These are phyloP conservation scores for Colletotrichum tanaceti DNA, from an alignment of 2,329 filamentous ascomycete species.

Conservation along the genomic window DNA sequence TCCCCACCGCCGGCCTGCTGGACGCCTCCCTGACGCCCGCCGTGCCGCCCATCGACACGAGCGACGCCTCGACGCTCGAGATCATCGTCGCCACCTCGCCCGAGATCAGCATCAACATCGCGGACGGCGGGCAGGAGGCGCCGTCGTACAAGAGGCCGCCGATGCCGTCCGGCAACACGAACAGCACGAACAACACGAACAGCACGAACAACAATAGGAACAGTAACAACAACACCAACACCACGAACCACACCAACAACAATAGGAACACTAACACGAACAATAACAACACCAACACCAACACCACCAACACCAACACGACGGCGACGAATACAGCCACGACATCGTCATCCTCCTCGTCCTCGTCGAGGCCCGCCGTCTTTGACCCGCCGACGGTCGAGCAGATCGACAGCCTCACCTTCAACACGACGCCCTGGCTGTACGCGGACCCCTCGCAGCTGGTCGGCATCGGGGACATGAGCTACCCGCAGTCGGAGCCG, in stretches of 20 bases:
- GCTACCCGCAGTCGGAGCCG: constrained; percentile 48
- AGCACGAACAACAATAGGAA: no score
- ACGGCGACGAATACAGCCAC: not conserved
- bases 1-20: constrained; percentile 54
- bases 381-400: constrained; percentile 49
- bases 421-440: constrained; percentile 57
- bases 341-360: not conserved
- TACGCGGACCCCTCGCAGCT: constrained; percentile 57
- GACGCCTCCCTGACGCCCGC: constrained; percentile 55
- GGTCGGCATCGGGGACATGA: constrained; percentile 52
- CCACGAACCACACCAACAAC: no score
- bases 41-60: constrained; percentile 46
- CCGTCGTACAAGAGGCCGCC: constrained; percentile 52
- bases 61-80: constrained; percentile 56
- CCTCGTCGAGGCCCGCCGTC: constrained; percentile 33
- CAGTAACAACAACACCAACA: no score
- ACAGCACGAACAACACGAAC: no score
- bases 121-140: constrained; percentile 62
- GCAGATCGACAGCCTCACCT: constrained; percentile 51
- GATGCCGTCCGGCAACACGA: constrained; percentile 27
- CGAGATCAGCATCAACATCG: constrained; percentile 62
- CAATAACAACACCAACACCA: not conserved
- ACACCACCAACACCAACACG: not conserved
- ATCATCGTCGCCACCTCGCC: constrained; percentile 64
- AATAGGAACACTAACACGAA: no score